Percentiles rank a stretch among this genome's conserved stretches.
These are phyloP conservation scores for Lentinula raphanica DNA, from an alignment of 768 basidiomycete genomes.

Conservation along the genomic window DNA sequence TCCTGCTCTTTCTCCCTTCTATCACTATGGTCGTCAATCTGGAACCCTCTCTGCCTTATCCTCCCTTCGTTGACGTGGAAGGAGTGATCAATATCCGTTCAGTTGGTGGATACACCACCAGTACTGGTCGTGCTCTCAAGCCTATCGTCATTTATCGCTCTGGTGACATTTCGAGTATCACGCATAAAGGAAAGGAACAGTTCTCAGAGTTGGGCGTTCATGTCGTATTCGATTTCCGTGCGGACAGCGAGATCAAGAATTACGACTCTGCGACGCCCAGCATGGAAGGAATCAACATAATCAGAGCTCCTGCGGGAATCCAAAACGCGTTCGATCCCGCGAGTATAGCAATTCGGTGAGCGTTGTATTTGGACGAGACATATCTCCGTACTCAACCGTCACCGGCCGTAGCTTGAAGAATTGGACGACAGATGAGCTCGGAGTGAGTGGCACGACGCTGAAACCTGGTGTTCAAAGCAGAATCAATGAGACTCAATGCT, in stretches of 20 bases:
- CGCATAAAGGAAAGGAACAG: constrained; percentile 26
- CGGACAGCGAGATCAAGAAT: constrained; percentile 28
- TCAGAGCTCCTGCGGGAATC: constrained; percentile 23
- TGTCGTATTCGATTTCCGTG: constrained; percentile 36
- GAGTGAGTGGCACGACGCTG: constrained; percentile 15
- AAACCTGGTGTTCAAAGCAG: no score
- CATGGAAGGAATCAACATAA: constrained; percentile 27
- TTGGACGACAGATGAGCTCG: constrained; percentile 20
- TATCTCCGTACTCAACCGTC: background rate
- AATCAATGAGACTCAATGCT: background rate
- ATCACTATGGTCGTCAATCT: background rate
- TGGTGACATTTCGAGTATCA: constrained; percentile 32
- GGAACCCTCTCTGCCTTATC: constrained; percentile 13
- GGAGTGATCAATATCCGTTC: constrained; percentile 35
- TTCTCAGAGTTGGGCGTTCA: constrained; percentile 29
- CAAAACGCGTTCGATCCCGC: constrained; percentile 24
- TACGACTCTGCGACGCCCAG: constrained; percentile 22
- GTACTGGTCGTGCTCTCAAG: constrained; percentile 17
- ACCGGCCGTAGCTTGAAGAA: constrained; percentile 19
- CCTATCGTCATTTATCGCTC: constrained; percentile 32
- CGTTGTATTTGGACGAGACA: background rate
- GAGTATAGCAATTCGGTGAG: constrained; percentile 19
- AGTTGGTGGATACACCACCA: constrained; percentile 23
- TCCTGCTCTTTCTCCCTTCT: background rate
- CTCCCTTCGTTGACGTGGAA: constrained; percentile 34